Evolutionary conservation across 306 rosid species (phyloP), one percentile per base, ranked within the genome.

Genomic region (Oxytropis ochrocephala): DNA sequence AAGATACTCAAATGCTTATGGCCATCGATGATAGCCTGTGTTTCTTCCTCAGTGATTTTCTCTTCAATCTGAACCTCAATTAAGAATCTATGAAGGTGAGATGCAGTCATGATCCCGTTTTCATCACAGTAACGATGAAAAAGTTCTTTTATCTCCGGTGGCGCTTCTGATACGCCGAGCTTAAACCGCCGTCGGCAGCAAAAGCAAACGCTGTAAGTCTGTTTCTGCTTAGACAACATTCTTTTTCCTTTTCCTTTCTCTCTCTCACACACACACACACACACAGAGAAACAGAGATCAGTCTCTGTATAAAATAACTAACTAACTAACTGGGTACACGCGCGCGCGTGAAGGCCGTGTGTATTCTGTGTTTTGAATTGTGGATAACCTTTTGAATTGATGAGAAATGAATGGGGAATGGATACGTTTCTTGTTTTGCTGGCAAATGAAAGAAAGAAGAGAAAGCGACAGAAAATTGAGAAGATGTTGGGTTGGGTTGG

Each of bases 151-250:
- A 95, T 75, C 74, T 84, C 92, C 59, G 9, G 39, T 49, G 97
- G 96, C 1, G 87, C 91, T 47, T 91, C 99, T 68, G 88, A 44
- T 10, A 75, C 81, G 27, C 75, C 61, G 13, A 84, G 84, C 74
- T 69, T 75, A 85, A 95, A 95, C 24, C 92, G 87, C 43, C 97
- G 87, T 19, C 69, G 86, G 84, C 81, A 95, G 79, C 97, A 95
- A 76, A 94, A 91, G 63, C 99, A 95, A 11, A 95, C 85, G 35
- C 35, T 77, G 85, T 88, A 95, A 17, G 92, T 87, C 79, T 95
- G 97, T 52, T 83, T 89, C 84, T 94, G 97, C 51, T 82, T 87
- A 21, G 97, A 84, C 94, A 85, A 87, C n/a, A 32, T 27, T 7
- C 5, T 17, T 14, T 10, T 35, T 35, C 39, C 39, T 35, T 35